Percentiles rank a stretch among this genome's conserved stretches.
phyloP scores from a whole-genome alignment of 176 grass and related monocot genomes.

The Aegilops longissima region DNA sequence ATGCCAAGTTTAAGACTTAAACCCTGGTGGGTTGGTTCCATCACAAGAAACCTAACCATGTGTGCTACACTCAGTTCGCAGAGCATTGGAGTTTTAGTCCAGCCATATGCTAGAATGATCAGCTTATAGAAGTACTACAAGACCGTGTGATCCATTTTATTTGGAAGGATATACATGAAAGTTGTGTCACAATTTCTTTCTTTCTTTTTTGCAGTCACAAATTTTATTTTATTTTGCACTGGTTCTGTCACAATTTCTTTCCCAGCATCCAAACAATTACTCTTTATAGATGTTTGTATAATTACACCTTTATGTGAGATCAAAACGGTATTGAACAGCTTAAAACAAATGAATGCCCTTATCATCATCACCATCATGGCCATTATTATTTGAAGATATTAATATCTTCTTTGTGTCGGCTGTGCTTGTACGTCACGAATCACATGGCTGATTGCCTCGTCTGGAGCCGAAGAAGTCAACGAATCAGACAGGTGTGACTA shows the following conservation, averaged over 20 bases:
- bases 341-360: not conserved
- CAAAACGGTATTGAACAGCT: not conserved
- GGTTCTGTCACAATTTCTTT: not conserved
- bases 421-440: not conserved
- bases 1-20: too few relatives aligned
- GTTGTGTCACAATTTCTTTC: too few relatives aligned
- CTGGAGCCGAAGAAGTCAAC: not conserved
- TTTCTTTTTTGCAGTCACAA: too few relatives aligned
- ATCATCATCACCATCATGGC: not conserved
- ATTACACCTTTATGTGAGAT: not conserved
- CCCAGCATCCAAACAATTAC: too few relatives aligned
- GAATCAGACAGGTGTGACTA: not conserved
- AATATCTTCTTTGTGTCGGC: not conserved
- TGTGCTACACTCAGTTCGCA: too few relatives aligned
- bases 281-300: too few relatives aligned
- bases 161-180: not conserved
- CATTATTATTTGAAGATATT: not conserved
- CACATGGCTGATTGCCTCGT: not conserved
- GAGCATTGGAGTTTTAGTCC: not conserved
- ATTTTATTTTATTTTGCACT: too few relatives aligned
- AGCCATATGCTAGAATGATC: not conserved
- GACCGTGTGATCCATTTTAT: not conserved
- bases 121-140: not conserved
- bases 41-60: too few relatives aligned
- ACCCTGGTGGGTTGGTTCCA: too few relatives aligned